phyloP scores from a whole-genome alignment of 306 rosid species.

The Prinsepia uniflora region DNA sequence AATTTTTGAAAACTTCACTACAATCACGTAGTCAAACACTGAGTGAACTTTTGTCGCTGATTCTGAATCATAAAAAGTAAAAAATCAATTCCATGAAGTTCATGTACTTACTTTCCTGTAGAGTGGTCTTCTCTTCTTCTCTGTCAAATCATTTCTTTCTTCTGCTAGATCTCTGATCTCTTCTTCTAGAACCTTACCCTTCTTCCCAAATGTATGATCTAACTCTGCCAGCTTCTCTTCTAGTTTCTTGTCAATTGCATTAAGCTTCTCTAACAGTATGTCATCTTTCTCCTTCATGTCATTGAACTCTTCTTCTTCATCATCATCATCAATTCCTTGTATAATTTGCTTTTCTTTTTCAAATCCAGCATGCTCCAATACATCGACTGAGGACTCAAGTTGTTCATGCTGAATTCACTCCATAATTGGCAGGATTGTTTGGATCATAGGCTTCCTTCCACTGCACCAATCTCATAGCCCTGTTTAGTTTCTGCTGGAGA shows the following conservation, averaged over 20 bases:
- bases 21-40: background rate
- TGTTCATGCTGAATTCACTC: constrained; percentile 54
- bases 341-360: constrained; percentile 43
- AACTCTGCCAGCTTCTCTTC: constrained; percentile 83
- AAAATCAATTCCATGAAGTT: constrained; percentile 1
- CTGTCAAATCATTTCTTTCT: constrained; percentile 86
- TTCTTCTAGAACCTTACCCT: constrained; percentile 87
- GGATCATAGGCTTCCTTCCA: constrained; percentile 95
- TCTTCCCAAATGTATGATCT: constrained; percentile 86
- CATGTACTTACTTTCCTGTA: constrained; percentile 57
- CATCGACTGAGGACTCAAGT: constrained; percentile 42
- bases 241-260: constrained; percentile 74
- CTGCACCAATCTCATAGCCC: constrained; percentile 75
- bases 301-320: constrained; percentile 71
- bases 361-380: constrained; percentile 43
- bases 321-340: constrained; percentile 41
- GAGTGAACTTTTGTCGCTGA: background rate
- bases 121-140: constrained; percentile 80
- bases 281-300: constrained; percentile 89
- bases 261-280: constrained; percentile 65
- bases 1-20: background rate
- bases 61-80: background rate
- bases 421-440: constrained; percentile 74
- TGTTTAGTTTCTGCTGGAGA: constrained; percentile 73
- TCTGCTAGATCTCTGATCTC: constrained; percentile 92